A percentile compares a stretch with the other conserved stretches of the same genome.
Evolutionary conservation across 2,329 filamentous ascomycete genomes (phyloP).

Genomic region (Aspergillus latus): DNA sequence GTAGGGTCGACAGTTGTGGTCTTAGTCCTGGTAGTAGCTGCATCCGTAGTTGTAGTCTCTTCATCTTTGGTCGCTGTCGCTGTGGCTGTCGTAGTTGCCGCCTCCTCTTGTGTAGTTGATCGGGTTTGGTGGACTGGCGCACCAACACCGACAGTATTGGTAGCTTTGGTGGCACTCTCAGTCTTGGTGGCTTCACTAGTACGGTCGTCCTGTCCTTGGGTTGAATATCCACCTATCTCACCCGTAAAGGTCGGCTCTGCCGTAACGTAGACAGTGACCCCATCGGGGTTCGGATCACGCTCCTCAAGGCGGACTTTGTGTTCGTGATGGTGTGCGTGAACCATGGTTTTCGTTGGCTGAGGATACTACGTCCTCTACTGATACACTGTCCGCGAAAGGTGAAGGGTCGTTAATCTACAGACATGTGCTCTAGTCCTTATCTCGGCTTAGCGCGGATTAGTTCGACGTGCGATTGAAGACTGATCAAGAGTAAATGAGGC

Average conservation of each 20-base stretch:
- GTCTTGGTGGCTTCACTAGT: slow-evolving; percentile 15
- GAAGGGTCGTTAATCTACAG: neutral
- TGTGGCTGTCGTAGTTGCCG: neutral
- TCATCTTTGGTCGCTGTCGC: slow-evolving; percentile 16
- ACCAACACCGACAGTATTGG: slow-evolving; percentile 26
- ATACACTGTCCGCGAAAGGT: neutral
- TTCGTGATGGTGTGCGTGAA: slow-evolving; percentile 35
- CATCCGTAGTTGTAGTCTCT: slow-evolving; percentile 19
- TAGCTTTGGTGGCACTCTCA: neutral
- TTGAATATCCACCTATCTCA: slow-evolving; percentile 50
- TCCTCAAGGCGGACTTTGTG: slow-evolving; percentile 26
- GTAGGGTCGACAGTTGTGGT: slow-evolving; percentile 17
- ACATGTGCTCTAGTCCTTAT: slow-evolving; percentile 2
- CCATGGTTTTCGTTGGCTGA: slow-evolving; percentile 22
- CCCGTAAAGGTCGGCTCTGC: slow-evolving; percentile 54
- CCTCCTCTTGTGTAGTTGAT: slow-evolving; percentile 13
- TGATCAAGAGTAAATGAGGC: neutral
- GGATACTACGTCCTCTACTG: neutral
- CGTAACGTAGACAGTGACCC: slow-evolving; percentile 52
- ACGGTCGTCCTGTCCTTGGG: slow-evolving; percentile 24
- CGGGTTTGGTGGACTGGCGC: slow-evolving; percentile 26
- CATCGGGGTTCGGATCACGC: slow-evolving; percentile 15
- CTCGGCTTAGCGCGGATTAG: neutral
- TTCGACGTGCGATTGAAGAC: neutral
- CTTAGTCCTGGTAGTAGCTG: slow-evolving; percentile 10